Percentiles rank a stretch among this genome's conserved stretches.
These are phyloP conservation scores for Cyclotella atomus DNA, from an alignment of 108 stramenopile genomes.

Conservation along the genomic window DNA sequence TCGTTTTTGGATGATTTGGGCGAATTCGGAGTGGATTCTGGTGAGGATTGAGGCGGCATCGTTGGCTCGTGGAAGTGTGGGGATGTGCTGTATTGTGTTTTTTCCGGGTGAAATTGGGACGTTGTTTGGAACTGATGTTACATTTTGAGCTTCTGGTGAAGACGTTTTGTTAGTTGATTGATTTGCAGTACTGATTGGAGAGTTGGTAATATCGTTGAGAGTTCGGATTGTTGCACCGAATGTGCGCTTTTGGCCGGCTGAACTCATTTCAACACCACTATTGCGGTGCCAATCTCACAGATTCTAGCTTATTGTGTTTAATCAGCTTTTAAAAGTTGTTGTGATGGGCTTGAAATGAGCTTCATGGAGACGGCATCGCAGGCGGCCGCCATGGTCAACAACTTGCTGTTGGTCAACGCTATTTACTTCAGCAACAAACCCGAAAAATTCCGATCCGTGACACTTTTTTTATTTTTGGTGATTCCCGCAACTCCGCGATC, in stretches of 20 bases:
- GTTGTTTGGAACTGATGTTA: background rate
- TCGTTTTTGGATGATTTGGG: conserved; percentile 61
- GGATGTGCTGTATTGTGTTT: conserved; percentile 46
- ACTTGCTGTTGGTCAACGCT: no score
- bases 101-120: background rate
- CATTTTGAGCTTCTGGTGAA: background rate
- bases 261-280: background rate
- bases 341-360: no score
- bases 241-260: conserved; percentile 24
- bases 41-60: conserved; percentile 50
- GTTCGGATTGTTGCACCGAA: conserved; percentile 35
- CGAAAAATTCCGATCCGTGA: no score
- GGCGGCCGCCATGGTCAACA: no score
- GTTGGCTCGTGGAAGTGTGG: conserved; percentile 51
- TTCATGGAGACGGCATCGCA: no score
- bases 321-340: no score
- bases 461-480: no score
- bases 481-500: no score
- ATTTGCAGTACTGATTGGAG: background rate
- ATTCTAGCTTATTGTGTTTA: no score
- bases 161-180: background rate
- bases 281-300: no score
- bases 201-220: conserved; percentile 34
- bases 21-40: conserved; percentile 71
- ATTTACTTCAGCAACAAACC: no score